These are phyloP conservation scores for Gloeopeniophorella convolvens DNA, from an alignment of 768 basidiomycete species.

Conservation along the genomic window DNA sequence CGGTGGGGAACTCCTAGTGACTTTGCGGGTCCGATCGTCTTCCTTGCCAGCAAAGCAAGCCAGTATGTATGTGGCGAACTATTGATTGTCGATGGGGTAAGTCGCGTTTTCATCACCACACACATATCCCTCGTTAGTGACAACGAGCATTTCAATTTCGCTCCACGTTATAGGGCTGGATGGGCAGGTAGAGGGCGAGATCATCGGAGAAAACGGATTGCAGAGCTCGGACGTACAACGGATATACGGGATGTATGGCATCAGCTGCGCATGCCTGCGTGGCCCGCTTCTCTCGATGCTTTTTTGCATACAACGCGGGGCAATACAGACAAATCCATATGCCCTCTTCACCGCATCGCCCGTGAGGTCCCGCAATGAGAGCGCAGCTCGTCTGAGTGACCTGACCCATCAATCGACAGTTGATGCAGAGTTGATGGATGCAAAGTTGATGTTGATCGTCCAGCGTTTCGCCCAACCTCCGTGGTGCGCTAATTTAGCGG, in stretches of 20 bases:
- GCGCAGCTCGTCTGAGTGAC: no score
- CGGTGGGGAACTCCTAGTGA: conserved; percentile 62
- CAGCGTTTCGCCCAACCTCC: not conserved
- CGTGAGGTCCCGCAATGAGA: no score
- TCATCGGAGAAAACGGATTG: conserved; percentile 1
- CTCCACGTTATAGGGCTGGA: conserved; percentile 22
- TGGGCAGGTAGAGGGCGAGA: conserved; percentile 23
- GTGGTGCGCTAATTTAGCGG: not conserved
- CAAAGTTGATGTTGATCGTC: no score
- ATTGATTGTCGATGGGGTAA: conserved; percentile 61
- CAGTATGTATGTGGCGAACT: conserved; percentile 67
- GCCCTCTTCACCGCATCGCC: no score
- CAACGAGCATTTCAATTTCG: conserved; percentile 5
- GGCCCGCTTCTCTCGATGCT: no score
- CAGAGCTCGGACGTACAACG: conserved; percentile 10
- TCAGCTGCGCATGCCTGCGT: conserved; percentile 5
- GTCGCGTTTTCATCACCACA: conserved; percentile 24
- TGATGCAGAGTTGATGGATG: no score
- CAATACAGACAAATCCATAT: no score
- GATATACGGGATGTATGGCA: conserved; percentile 4
- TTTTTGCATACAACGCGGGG: no score
- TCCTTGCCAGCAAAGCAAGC: conserved; percentile 56
- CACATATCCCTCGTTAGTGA: conserved; percentile 1
- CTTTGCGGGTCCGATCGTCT: conserved; percentile 62
- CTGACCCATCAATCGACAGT: no score